Percentiles rank a stretch among this genome's conserved stretches.
Evolutionary conservation across 106 monocot species (phyloP).

Genomic region (Dioscorea alata): DNA sequence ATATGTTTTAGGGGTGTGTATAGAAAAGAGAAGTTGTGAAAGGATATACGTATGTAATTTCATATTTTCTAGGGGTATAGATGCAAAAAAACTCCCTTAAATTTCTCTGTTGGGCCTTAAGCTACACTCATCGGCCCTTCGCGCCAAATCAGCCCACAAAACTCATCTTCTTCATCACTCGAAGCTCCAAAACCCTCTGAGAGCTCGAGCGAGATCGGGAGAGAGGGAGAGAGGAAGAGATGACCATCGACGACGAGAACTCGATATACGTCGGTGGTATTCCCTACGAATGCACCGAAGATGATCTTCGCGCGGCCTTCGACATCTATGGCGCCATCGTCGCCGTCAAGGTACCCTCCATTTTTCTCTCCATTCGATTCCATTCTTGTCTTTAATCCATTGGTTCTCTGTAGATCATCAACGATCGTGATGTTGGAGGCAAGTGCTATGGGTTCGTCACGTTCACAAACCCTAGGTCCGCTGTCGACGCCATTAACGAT

Average conservation of each 20-base stretch:
- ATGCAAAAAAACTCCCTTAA: no score
- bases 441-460: conserved; percentile 98
- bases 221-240: conserved; percentile 4
- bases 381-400: neutral
- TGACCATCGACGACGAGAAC: conserved; percentile 56
- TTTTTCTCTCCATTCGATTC: neutral
- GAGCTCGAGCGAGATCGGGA: neutral
- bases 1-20: no score
- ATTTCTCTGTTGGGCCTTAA: no score
- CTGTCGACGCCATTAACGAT: conserved; percentile 68
- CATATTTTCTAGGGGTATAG: no score
- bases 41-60: no score
- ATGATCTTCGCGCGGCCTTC: conserved; percentile 24
- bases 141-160: no score
- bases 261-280: conserved; percentile 51
- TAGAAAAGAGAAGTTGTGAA: no score
- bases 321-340: conserved; percentile 35
- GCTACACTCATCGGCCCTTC: no score
- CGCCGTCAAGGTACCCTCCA: conserved; percentile 28
- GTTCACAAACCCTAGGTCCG: conserved; percentile 81
- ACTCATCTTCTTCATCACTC: no score
- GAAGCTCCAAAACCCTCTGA: no score
- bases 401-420: conserved; percentile 62
- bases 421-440: conserved; percentile 85
- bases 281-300: conserved; percentile 40